Base-by-base conservation (phyloP, 352 stramenopile species). In the Phytophthora lateralis region DNA sequence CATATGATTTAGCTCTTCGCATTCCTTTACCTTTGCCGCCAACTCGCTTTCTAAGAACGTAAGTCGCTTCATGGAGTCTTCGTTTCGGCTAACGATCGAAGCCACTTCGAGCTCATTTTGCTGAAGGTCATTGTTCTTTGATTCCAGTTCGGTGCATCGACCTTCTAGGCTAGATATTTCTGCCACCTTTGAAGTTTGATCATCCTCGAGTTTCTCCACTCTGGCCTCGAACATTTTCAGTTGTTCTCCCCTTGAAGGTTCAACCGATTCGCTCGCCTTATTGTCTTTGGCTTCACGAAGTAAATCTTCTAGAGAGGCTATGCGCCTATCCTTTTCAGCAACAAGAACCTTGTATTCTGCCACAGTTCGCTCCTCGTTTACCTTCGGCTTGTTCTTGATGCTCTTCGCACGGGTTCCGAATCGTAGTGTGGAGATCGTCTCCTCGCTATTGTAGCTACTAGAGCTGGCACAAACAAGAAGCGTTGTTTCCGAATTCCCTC, bases 321-420 rank as follows among this genome's bases (percentile, higher is more conserved):
- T 87, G 14, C 73, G 64, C 44, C 81, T 76, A 30, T 91, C 79
- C 37, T 87, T 87, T 41, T 82, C 73, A 9, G 73, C 44, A 5
- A 91, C 54, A 12, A 91, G 68, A 41, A 85, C 50, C 60, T 91
- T 91, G 66, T 78, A 91, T 52, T 89, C 78, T 8, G 75, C 78
- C 17, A 91, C 81, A 0, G 79, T 97, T 93, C 57, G 95, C 87
- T 88, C 99, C 93, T 91, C 77, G 50, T 91, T 94, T 12, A 91
- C 73, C 60, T 85, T 86, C 0, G 84, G 77, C 35, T 88, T 92
- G 60, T 94, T 89, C 71, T 91, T 90, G 46, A 94, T 90, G 39
- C 65, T 85, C 68, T 89, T 89, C 18, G 85, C 82, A 2, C 85
- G 81, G 37, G 82, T 78, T 10, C 80, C 85, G 59, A 93, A 94